Evolutionary conservation across 345 rosid species (phyloP).

Genomic region (Aegle marmelos): DNA sequence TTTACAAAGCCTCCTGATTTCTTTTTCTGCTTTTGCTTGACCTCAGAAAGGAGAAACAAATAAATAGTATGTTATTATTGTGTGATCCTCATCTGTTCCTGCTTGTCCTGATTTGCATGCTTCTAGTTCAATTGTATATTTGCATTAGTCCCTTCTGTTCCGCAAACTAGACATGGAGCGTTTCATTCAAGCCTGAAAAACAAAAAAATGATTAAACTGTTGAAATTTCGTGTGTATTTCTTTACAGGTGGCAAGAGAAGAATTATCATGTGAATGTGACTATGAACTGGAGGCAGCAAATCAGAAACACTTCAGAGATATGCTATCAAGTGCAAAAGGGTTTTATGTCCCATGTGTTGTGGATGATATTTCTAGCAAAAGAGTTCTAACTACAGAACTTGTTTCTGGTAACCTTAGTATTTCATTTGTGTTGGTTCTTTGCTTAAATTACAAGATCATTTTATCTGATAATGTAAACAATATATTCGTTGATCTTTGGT

Average conservation of each 20-base stretch:
- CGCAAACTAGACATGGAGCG: background rate
- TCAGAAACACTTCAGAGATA: constrained; percentile 70
- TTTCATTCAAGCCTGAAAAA: background rate
- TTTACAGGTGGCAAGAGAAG: constrained; percentile 88
- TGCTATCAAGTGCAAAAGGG: constrained; percentile 51
- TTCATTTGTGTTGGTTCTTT: constrained; percentile 3
- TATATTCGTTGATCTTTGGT: background rate
- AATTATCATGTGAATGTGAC: constrained; percentile 90
- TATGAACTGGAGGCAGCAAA: constrained; percentile 79
- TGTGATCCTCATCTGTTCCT: background rate
- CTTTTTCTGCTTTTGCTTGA: background rate
- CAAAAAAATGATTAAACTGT: background rate
- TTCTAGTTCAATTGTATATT: background rate
- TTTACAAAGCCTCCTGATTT: background rate
- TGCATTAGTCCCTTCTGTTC: background rate
- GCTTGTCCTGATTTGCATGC: background rate
- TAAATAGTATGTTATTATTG: background rate
- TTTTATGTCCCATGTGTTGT: constrained; percentile 79
- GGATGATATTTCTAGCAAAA: constrained; percentile 74
- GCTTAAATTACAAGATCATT: background rate
- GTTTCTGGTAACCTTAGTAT: constrained; percentile 54
- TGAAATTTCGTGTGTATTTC: constrained; percentile 17
- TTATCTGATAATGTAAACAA: background rate
- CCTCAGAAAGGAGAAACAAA: background rate
- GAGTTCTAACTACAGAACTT: constrained; percentile 81